Base-by-base conservation (phyloP, 2,329 filamentous ascomycete genomes). In the Zelopaecilomyces penicillatus region DNA sequence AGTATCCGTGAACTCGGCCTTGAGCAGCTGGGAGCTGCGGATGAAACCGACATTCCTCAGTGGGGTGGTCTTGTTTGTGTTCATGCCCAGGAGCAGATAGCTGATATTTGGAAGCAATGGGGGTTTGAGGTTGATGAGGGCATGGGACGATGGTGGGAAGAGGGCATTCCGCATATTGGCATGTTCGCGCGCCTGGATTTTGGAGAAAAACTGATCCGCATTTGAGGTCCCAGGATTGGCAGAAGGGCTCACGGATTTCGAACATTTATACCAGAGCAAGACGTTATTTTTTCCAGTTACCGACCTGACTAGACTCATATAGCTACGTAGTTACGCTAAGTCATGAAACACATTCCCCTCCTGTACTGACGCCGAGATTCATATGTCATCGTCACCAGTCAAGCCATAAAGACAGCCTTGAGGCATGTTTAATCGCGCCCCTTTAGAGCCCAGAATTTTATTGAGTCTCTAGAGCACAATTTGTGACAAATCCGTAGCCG, bases 141-240 rank as follows among this genome's bases (percentile, higher is more conserved):
- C 7, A 78, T 91, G 76, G 86, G 87, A 1, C 73, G 62, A 30
- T 96, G 89, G 88, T 71, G 74, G 50, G 89, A 96, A 63, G 88
- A 93, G 57, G 87, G 85, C 4, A 91, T 95, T 44, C 71, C 77
- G 52, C 88, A 95, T 68, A 74, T 94, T 12, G 89, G 86, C 48
- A 94, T 96, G 89, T 95, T 78, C 51, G 57, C 64, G 51, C 66
- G 76, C 31, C 48, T 81, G 29, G 57, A 68, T 4, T 49, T 70
- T 4, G 50, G 45, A 12, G 50, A 56, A 35, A 53, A 58, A 44
- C 42, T 53, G 32, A 51, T 57, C 37, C 55, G 49, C 30, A 54
- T 59, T 34, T 63, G 38, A 40, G 26, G 19, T 6, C 6, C 38
- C 27, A n/a, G 6, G 30, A 6, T 28, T 11, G 32, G 11, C 12